Conservation (phyloP, 164 flowering plant species). For the Macadamia tetraphylla region DNA sequence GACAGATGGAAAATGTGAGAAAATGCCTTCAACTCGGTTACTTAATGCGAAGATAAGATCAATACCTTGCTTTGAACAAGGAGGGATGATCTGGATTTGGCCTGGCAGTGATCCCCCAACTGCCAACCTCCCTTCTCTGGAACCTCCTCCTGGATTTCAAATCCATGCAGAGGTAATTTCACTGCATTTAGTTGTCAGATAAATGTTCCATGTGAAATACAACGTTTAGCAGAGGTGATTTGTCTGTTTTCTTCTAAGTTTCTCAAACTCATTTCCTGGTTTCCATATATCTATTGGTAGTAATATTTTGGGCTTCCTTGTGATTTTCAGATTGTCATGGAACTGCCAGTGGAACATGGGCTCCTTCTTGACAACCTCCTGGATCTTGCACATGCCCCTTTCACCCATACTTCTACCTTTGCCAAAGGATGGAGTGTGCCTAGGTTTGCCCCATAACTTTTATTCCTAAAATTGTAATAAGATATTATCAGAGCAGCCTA, state of each 20-base stretch:
- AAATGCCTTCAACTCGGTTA: conserved; percentile 93
- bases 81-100: conserved; percentile 98
- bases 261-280: too few species aligned
- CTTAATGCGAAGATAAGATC: conserved; percentile 66
- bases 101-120: conserved; percentile 87
- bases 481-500: too few species aligned
- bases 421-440: conserved; percentile 90
- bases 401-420: conserved; percentile 80
- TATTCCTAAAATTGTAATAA: background rate
- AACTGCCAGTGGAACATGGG: conserved; percentile 83
- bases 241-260: too few species aligned
- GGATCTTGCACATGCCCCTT: conserved; percentile 89
- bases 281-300: background rate
- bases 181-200: background rate
- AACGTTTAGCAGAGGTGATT: too few species aligned
- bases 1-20: conserved; percentile 92
- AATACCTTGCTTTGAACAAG: conserved; percentile 85
- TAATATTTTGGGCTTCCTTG: background rate
- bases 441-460: conserved; percentile 31
- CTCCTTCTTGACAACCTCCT: conserved; percentile 73
- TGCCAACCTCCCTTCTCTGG: conserved; percentile 69
- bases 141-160: conserved; percentile 81
- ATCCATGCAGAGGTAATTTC: conserved; percentile 81
- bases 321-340: conserved; percentile 58
- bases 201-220: too few species aligned